Base-by-base conservation (phyloP, 2,329 filamentous ascomycete genomes). In the Aspergillus arachidicola region DNA sequence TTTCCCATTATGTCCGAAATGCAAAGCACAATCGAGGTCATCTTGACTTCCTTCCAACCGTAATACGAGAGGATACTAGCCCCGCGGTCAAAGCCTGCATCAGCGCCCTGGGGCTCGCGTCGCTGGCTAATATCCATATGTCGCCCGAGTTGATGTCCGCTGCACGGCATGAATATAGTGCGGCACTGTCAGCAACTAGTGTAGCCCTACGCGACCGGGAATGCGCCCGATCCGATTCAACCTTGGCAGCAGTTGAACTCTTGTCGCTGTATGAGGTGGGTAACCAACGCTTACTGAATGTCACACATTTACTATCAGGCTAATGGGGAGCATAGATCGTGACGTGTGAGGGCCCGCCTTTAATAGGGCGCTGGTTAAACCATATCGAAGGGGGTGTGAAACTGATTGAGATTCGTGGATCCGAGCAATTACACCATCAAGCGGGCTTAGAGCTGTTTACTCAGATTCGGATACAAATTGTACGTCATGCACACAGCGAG, bases 261-360 rank as follows among this genome's bases (percentile, higher is more conserved):
- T 64, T 70, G 21, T 63, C 60, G 9, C 36, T 63, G 23, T 70
- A 66, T 58, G 68, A 70, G 64, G 67, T 69, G 4, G 6, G 28
- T 4, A n/a, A 6, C 11, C 5, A 28, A 34, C 59, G 45, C 19
- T 10, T 2, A 9, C 16, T 3, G 4, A 28, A 9, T 26, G 26
- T 51, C 10, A 10, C 2, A 19, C 1, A 7, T 1, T 16, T 54
- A 16, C 1, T 14, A 10, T 21, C 10, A 6, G 21, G 6, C 57
- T 59, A 46, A 59, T 16, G 2, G 9, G 1, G n/a, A 30, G 3
- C n/a, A 45, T 48, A 66, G 57, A 38, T 61, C 10, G 43, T 60
- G 10, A 50, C 59, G 7, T 43, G 59, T 12, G 32, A 56, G 11
- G 21, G 34, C 19, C 30, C 36, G 7, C 34, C 36, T 32, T 16